Percentiles rank a stretch among this genome's conserved stretches.
Conservation (phyloP, 805 yeast species). For the Teunomyces tritomae region DNA sequence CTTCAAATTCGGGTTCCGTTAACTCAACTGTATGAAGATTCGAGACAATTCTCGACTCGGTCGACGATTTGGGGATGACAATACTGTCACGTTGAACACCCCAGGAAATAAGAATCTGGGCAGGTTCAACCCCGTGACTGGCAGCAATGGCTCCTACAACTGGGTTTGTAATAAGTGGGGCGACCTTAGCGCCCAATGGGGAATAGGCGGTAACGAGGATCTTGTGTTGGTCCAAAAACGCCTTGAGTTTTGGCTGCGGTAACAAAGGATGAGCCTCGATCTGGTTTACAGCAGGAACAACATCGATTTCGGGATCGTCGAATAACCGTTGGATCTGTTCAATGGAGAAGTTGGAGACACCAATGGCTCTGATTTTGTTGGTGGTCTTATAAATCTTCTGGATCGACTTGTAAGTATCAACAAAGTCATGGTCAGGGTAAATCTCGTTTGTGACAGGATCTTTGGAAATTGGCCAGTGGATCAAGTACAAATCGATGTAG, state of each 20-base stretch:
- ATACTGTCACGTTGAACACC: constrained; percentile 54
- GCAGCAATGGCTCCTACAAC: constrained; percentile 44
- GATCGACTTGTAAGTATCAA: constrained; percentile 62
- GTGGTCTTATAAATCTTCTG: constrained; percentile 48
- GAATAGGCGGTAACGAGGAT: constrained; percentile 72
- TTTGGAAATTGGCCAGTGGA: constrained; percentile 79
- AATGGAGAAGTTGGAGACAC: constrained; percentile 71
- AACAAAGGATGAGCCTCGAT: constrained; percentile 73
- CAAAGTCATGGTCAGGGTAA: constrained; percentile 39
- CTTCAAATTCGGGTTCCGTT: constrained; percentile 35
- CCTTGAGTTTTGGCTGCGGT: constrained; percentile 59
- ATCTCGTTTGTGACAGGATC: constrained; percentile 34
- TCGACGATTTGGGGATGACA: constrained; percentile 40
- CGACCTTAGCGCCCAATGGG: constrained; percentile 64
- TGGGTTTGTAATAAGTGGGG: constrained; percentile 50
- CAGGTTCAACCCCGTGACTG: constrained; percentile 43
- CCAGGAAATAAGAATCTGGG: constrained; percentile 58
- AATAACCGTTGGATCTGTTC: constrained; percentile 52
- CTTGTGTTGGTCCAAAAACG: constrained; percentile 50
- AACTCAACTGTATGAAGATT: constrained; percentile 37
- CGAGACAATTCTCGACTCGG: constrained; percentile 33
- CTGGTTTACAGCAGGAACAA: constrained; percentile 71
- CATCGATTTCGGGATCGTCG: constrained; percentile 43
- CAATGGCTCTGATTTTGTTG: constrained; percentile 49
- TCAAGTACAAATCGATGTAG: constrained; percentile 73